Base-by-base conservation (phyloP, 2,329 filamentous ascomycete genomes). In the Trichothecium sympodiale region DNA sequence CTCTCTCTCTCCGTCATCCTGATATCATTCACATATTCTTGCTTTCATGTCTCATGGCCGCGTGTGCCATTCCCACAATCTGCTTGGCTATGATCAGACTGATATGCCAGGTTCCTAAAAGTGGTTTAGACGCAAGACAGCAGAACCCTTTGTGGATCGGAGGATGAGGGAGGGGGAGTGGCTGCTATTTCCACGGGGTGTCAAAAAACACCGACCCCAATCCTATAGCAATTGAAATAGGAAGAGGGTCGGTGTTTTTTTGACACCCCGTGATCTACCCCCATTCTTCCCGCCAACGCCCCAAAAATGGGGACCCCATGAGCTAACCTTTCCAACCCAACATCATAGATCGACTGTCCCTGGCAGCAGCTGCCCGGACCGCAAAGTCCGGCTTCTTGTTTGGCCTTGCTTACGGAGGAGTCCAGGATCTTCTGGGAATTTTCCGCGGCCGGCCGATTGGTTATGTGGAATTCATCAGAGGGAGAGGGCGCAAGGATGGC, bases 331-430 rank as follows among this genome's bases (percentile, higher is more conserved):
- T n/a, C n/a, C 20, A 10, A 25, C 23, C 25, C 32, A 20, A 32
- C n/a, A 9, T 28, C n/a, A 33, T 54, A 89, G 83, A 88, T 64
- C 73, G 79, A 29, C 84, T 95, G 49, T 83, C 87, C 25, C 62
- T 89, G 20, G 77, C 80, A 40, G 83, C 81, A 34, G 77, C 80
- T 29, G 81, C 80, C 14, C 73, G 81, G 42, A 91, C 85, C 30
- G 86, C 87, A 34, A 83, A 78, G 53, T 74, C 83, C 46, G 89
- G 87, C 2, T 64, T 95, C 31, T 65, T 82, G 46, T 78, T 87
- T 44, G 88, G 89, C 15, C 53, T 94, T 26, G 73, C 65, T 7
- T 96, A 86, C 59, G 89, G 89, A 17, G 64, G 89, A 27, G 56
- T 81, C 39, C 88, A 96, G 59, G 89, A 96, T 60, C 61, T 69